These are phyloP conservation scores for Salmacisia buchloeana DNA, from an alignment of 1,284 basidiomycete species.

Conservation along the genomic window DNA sequence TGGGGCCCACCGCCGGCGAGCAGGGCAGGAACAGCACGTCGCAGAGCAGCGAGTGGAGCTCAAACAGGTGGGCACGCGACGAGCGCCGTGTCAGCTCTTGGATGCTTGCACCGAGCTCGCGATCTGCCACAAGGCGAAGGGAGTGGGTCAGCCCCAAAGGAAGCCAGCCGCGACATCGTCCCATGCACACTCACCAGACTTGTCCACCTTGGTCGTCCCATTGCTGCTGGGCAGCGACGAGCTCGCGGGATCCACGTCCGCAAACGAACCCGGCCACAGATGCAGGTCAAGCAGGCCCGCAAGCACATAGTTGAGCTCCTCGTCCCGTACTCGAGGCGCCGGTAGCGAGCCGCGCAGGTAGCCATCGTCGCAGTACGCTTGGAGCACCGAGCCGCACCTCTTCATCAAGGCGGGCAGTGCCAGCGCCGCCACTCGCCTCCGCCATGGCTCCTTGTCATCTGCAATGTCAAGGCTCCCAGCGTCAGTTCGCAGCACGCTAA, in stretches of 20 bases:
- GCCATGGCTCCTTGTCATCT: conserved; percentile 52
- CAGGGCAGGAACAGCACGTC: conserved; percentile 1
- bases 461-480: neutral
- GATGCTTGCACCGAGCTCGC: neutral
- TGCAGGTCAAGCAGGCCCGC: conserved; percentile 65
- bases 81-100: neutral
- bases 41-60: conserved; percentile 10
- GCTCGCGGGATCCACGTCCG: neutral
- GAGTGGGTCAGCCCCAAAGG: neutral
- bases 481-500: neutral
- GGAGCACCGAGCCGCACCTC: conserved; percentile 66
- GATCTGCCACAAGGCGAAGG: neutral
- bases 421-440: conserved; percentile 65
- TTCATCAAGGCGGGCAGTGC: conserved; percentile 66
- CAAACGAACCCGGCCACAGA: neutral
- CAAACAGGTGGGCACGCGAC: conserved; percentile 7
- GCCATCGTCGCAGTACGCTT: conserved; percentile 74
- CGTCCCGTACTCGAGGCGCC: conserved; percentile 62
- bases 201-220: no score
- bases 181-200: neutral
- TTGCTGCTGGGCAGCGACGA: no score
- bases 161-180: neutral
- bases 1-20: neutral
- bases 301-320: conserved; percentile 79
- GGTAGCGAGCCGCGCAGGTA: conserved; percentile 65